Percentiles rank a stretch among this genome's conserved stretches.
phyloP scores from a whole-genome alignment of 2,329 filamentous ascomycete species.

The Talaromyces pinophilus region DNA sequence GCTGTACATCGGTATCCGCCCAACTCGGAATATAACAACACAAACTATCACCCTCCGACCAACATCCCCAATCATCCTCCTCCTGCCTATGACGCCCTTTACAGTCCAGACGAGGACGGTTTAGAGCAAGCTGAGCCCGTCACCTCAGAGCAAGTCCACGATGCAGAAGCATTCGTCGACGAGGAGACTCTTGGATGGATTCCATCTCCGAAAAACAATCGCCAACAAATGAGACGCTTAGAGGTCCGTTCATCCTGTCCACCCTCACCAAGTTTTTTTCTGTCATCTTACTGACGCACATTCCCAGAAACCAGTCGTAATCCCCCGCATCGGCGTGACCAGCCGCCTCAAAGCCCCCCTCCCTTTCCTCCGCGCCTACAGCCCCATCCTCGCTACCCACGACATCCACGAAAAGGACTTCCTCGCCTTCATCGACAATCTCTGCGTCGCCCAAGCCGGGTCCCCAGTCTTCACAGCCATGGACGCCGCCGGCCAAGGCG shows the following conservation, averaged over 20 bases:
- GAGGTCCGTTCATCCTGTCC: neutral
- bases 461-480: constrained; percentile 21
- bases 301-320: constrained; percentile 20
- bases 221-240: neutral
- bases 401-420: constrained; percentile 21
- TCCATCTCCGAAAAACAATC: neutral
- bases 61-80: neutral
- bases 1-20: neutral
- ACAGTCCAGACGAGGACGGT: neutral
- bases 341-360: constrained; percentile 16
- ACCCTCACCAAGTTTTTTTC: too few relatives aligned
- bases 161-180: constrained; percentile 16
- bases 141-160: constrained; percentile 3
- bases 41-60: neutral
- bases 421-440: constrained; percentile 25
- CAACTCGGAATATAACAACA: neutral
- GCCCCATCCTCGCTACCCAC: constrained; percentile 17
- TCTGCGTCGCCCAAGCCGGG: constrained; percentile 22
- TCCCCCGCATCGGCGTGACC: constrained; percentile 22
- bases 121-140: neutral
- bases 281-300: too few relatives aligned
- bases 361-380: constrained; percentile 25
- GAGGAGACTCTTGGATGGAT: constrained; percentile 18
- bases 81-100: neutral
- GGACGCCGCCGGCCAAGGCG: constrained; percentile 16